Percentiles rank a stretch among this genome's conserved stretches.
These are phyloP conservation scores for Kalanchoe fedtschenkoi DNA, from an alignment of 164 flowering plant species.

Conservation along the genomic window DNA sequence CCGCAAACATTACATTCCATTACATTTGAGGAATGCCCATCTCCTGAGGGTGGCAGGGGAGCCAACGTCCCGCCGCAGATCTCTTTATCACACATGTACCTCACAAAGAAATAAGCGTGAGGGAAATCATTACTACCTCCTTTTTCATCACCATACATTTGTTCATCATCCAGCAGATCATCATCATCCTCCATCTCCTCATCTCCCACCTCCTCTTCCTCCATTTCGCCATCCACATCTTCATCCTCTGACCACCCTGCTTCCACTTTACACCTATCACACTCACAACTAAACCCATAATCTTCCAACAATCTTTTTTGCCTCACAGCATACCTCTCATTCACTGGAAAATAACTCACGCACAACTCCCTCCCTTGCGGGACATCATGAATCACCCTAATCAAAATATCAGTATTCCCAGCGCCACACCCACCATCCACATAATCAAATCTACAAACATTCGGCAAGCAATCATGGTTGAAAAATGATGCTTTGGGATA, in stretches of 20 bases:
- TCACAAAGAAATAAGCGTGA: slow-evolving; percentile 72
- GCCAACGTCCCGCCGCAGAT: slow-evolving; percentile 81
- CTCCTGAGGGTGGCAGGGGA: slow-evolving; percentile 44
- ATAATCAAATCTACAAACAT: slow-evolving; percentile 52
- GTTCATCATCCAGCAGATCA: too few relatives aligned
- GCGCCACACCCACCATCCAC: slow-evolving; percentile 26
- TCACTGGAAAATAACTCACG: slow-evolving; percentile 84
- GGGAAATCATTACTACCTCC: slow-evolving; percentile 42
- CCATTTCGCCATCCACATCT: not conserved
- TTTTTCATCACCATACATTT: slow-evolving; percentile 10
- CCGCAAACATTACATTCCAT: slow-evolving; percentile 91
- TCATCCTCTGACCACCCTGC: not conserved
- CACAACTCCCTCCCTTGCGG: slow-evolving; percentile 73
- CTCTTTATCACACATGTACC: slow-evolving; percentile 47
- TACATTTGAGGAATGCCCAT: slow-evolving; percentile 14
- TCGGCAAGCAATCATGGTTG: slow-evolving; percentile 7
- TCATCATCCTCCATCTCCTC: too few relatives aligned
- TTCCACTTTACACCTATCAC: slow-evolving; percentile 1
- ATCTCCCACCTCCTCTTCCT: not conserved
- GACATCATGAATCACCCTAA: slow-evolving; percentile 71
- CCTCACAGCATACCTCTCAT: slow-evolving; percentile 16
- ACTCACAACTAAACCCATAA: slow-evolving; percentile 2
- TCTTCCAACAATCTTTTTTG: not conserved
- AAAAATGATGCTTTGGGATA: slow-evolving; percentile 1
- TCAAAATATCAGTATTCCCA: slow-evolving; percentile 43